Conservation (phyloP, 2,329 filamentous ascomycete genomes). For the Sarocladium brachiariae region DNA sequence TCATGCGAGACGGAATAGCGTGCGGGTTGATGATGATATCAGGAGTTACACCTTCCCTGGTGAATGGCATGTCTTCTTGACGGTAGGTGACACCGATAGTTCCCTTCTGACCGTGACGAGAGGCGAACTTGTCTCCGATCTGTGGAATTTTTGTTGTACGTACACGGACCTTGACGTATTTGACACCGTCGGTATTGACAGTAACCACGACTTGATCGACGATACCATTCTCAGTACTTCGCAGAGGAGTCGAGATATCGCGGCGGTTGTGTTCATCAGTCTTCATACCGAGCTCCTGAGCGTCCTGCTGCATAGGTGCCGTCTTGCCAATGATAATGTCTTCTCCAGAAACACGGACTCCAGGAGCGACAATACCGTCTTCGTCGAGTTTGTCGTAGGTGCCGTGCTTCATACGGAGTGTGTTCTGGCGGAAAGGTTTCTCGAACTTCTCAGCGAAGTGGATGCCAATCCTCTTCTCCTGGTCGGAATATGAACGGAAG, state of each 20-base stretch:
- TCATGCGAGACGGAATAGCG: conserved; percentile 99
- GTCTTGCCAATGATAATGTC: conserved; percentile 99
- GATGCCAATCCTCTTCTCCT: conserved; percentile 92
- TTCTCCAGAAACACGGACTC: conserved; percentile 90
- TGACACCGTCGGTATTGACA: conserved; percentile 87
- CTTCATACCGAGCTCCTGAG: conserved; percentile 86
- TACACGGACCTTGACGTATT: conserved; percentile 96
- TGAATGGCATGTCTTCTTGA: conserved; percentile 98
- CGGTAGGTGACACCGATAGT: conserved; percentile 98
- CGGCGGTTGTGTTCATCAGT: conserved; percentile 82
- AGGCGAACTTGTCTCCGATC: conserved; percentile 98
- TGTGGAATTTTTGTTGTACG: conserved; percentile 96
- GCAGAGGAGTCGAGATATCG: conserved; percentile 89
- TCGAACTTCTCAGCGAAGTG: conserved; percentile 91
- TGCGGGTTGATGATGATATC: conserved; percentile 99
- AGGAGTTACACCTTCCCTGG: conserved; percentile 79
- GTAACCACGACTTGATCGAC: conserved; percentile 90
- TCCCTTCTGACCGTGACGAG: conserved; percentile 97
- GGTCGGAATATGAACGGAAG: conserved; percentile 95
- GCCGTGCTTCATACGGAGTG: conserved; percentile 84
- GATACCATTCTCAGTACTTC: conserved; percentile 95
- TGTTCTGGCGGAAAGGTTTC: conserved; percentile 84
- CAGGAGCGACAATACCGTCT: conserved; percentile 89
- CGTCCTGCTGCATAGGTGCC: conserved; percentile 85
- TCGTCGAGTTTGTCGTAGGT: conserved; percentile 98